These are phyloP conservation scores for Edaphochlamys debaryana DNA, from an alignment of 139 green algal species.

Conservation along the genomic window DNA sequence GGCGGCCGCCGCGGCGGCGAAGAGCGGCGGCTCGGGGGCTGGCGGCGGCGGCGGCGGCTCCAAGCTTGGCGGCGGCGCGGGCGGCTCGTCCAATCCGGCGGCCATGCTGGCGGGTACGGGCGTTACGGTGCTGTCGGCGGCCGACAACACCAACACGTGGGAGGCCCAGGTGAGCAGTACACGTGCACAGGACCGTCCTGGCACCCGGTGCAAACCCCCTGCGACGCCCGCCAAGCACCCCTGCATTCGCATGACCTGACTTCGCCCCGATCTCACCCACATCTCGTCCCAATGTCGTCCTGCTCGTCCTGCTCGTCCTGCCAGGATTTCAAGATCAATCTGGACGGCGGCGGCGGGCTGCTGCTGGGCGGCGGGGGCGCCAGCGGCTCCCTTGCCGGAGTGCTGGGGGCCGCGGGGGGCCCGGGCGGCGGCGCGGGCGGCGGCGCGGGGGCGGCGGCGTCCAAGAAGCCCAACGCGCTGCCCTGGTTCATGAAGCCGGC, in stretches of 20 bases:
- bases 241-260: no score
- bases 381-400: neutral
- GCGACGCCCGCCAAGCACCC: no score
- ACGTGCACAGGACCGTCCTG: no score
- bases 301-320: no score
- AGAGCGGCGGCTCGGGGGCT: neutral
- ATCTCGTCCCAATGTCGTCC: no score
- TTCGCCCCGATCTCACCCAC: no score
- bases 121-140: conserved; percentile 24
- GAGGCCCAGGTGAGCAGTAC: no score
- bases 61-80: neutral
- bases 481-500: conserved; percentile 27
- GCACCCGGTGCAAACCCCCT: no score
- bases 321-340: conserved; percentile 15
- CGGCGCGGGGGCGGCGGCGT: neutral
- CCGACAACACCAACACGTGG: conserved; percentile 37
- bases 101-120: conserved; percentile 19
- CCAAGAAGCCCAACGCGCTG: neutral
- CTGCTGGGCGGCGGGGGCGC: neutral
- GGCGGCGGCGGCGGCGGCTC: neutral
- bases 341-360: neutral
- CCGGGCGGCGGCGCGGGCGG: neutral
- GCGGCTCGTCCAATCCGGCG: neutral
- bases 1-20: neutral
- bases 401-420: neutral